Evolutionary conservation across 1,139 yeast genomes (phyloP), one percentile per base, ranked within the genome.

Genomic region (Yamadazyma sp.): DNA sequence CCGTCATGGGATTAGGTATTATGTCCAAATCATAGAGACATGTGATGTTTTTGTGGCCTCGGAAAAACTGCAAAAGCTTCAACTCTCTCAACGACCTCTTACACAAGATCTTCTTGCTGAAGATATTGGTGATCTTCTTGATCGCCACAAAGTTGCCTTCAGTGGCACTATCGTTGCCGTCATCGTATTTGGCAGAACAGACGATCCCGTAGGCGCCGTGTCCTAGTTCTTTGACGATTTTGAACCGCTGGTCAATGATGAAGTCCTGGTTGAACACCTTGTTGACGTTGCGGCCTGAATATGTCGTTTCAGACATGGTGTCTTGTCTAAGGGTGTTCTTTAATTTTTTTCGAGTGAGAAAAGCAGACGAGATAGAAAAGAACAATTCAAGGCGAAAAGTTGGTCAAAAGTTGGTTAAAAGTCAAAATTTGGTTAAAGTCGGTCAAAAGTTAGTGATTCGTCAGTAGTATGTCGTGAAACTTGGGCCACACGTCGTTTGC

Each of bases 121-220:
- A 90, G 42, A 92, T 86, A 61, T 88, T 89, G 38, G 97, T 89
- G 50, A 92, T 90, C 65, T 90, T 87, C 61, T 92, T 92, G 57
- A 92, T 88, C 31, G 98, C 98, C 29, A 92, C 96, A 42, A 55
- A 68, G 38, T 64, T 64, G 8, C 70, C 72, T 14, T 50, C 57
- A 16, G 41, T 43, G 9, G 37, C 41, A 11, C 23, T 17, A 25
- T 44, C 39, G 2, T 42, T 37, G 11, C 83, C 85, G 38, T 82
- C 87, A 41, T 86, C 92, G 61, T 90, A 90, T 53, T 80, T 78
- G 23, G 98, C 97, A 1, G 96, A 86, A 55, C 96, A 92, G 5
- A 92, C 97, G 6, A 90, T 81, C 23, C 98, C 98, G 57, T 92
- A 92, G 1, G 98, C 97, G 3, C 98, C 98, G 53, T 90, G 96